A percentile compares a stretch with the other conserved stretches of the same genome.
These are phyloP conservation scores for Boletus barrowsii DNA, from an alignment of 768 basidiomycete species.

Conservation along the genomic window DNA sequence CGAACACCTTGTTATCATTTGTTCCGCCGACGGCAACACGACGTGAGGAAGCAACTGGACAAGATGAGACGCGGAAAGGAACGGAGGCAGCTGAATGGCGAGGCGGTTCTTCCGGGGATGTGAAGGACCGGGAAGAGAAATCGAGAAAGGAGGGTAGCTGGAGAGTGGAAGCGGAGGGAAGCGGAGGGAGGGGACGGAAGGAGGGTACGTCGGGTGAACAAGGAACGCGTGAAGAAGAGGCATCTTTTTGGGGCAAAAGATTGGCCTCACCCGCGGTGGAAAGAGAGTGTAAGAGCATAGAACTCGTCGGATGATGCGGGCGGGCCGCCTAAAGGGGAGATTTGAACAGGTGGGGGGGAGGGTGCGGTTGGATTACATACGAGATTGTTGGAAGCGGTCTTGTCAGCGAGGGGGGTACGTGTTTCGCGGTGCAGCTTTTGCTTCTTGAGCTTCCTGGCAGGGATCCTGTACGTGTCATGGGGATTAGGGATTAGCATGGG, in stretches of 20 bases:
- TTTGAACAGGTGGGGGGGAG: slow-evolving; percentile 8
- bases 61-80: slow-evolving; percentile 14
- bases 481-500: slow-evolving; percentile 25
- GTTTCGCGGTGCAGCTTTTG: slow-evolving; percentile 14
- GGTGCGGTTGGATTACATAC: slow-evolving; percentile 24
- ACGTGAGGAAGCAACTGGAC: slow-evolving; percentile 15
- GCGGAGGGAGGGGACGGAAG: slow-evolving; percentile 33
- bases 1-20: slow-evolving; percentile 21
- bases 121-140: slow-evolving; percentile 22
- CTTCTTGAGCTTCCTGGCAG: slow-evolving; percentile 25
- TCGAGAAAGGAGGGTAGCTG: slow-evolving; percentile 39
- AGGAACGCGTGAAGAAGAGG: slow-evolving; percentile 16
- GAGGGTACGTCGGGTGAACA: slow-evolving; percentile 10
- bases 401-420: slow-evolving; percentile 34
- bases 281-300: slow-evolving; percentile 15
- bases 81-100: slow-evolving; percentile 8
- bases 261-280: slow-evolving; percentile 4
- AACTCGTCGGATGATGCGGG: slow-evolving; percentile 12
- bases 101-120: slow-evolving; percentile 9
- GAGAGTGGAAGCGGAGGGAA: slow-evolving; percentile 38
- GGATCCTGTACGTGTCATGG: slow-evolving; percentile 15
- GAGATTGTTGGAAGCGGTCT: slow-evolving; percentile 26
- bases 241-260: slow-evolving; percentile 3
- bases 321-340: slow-evolving; percentile 10
- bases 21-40: slow-evolving; percentile 11